Evolutionary conservation across 306 rosid genomes (phyloP), one percentile per base, ranked within the genome.

Genomic region (Comarum palustre): DNA sequence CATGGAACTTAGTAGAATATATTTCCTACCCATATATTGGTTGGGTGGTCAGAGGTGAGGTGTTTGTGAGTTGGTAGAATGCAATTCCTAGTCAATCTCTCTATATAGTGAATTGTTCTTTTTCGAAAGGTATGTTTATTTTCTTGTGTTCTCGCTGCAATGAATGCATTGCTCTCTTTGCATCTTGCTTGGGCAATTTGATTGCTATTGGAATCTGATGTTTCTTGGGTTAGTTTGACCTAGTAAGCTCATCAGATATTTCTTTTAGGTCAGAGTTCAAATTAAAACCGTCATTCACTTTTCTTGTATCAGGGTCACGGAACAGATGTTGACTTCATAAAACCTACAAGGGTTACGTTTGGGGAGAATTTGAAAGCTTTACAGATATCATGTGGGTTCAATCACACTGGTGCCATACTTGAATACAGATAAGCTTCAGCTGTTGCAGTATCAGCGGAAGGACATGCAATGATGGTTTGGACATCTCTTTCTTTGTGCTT

Each of bases 361-460:
- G 87, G 85, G 75, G 82, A 81, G 62, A 82, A 85, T 57, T 83
- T 85, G 77, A 86, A 84, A 77, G 96, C 94, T 39, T 73, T 93
- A 68, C 92, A 90, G 76, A 79, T 90, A 75, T 93, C 97, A 12
- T 89, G 97, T n/a, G 98, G 98, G 52, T 93, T 93, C 93, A 93
- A 93, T 83, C 98, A 93, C 84, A 93, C 93, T 16, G 98, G 92
- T 75, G 96, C 96, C 68, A 80, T 93, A 77, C 79, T 93, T 55
- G 96, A 87, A 76, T 83, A 85, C 81, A 38, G 70, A 24, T 89
- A 78, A 83, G 54, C 45, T 76, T 68, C 73, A 62, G 68, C 80
- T 32, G 73, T 80, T 59, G 70, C 39, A 19, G 38, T 68, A 32
- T 41, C 39, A 24, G 71, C 20, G 1, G 27, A 22, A 66, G 29